phyloP scores from a whole-genome alignment of 2,329 filamentous ascomycete species.

The Gaeumannomyces tritici region DNA sequence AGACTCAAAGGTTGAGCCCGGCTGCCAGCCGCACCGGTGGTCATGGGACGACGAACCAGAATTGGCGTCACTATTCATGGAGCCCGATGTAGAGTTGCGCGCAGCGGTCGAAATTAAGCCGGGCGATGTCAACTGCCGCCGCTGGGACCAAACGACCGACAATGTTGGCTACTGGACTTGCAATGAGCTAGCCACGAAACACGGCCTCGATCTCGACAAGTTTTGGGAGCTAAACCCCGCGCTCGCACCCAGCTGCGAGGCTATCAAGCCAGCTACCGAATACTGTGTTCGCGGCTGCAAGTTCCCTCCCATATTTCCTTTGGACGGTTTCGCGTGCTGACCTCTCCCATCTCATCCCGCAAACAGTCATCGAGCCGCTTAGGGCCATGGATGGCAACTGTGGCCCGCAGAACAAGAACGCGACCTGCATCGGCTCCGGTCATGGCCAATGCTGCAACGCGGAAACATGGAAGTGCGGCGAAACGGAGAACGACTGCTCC shows the following conservation, averaged over 20 bases:
- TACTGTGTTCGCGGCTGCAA: slow-evolving; percentile 10
- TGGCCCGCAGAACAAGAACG: slow-evolving; percentile 19
- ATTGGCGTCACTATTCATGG: too few relatives aligned
- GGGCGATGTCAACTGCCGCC: slow-evolving; percentile 10
- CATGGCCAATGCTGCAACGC: slow-evolving; percentile 20
- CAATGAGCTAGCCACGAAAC: not conserved
- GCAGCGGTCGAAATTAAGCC: too few relatives aligned
- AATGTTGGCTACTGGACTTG: slow-evolving; percentile 7
- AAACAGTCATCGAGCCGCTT: slow-evolving; percentile 16
- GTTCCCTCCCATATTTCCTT: not conserved
- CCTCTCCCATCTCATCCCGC: too few relatives aligned
- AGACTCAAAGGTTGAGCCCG: too few relatives aligned
- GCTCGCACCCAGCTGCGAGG: slow-evolving; percentile 4
- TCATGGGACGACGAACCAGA: too few relatives aligned
- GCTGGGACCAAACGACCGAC: not conserved
- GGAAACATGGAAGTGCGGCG: slow-evolving; percentile 20
- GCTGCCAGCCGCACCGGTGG: too few relatives aligned
- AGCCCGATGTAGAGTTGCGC: too few relatives aligned
- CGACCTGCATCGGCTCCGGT: slow-evolving; percentile 19
- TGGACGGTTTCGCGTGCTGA: too few relatives aligned
- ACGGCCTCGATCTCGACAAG: slow-evolving; percentile 2
- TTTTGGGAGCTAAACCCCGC: slow-evolving; percentile 6
- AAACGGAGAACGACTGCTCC: slow-evolving; percentile 6
- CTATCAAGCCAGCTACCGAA: slow-evolving; percentile 3
- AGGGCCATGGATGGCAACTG: slow-evolving; percentile 17